These are phyloP conservation scores for Dimocarpus longan DNA, from an alignment of 345 rosid genomes.

Conservation along the genomic window DNA sequence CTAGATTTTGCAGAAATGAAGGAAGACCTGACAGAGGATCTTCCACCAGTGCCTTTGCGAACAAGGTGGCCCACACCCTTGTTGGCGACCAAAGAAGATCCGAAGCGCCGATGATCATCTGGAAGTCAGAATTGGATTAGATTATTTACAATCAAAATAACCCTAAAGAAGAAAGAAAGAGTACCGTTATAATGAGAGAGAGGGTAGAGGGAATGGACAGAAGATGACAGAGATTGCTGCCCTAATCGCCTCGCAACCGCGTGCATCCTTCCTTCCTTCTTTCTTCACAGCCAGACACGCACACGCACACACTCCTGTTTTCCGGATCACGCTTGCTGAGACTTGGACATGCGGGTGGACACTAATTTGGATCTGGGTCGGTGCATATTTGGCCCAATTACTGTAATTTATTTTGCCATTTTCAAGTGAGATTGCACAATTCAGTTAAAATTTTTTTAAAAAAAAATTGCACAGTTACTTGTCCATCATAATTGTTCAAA, in stretches of 20 bases:
- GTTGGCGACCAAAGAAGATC: constrained; percentile 61
- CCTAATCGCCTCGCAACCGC: constrained; percentile 65
- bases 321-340: not conserved
- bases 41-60: constrained; percentile 98
- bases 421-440: no score
- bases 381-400: not conserved
- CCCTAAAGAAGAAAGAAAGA: constrained; percentile 3
- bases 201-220: constrained; percentile 56
- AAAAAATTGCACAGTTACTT: no score
- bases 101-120: constrained; percentile 63
- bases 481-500: no score
- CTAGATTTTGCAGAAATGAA: not conserved
- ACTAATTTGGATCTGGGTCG: constrained; percentile 5
- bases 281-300: not conserved
- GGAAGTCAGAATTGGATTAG: constrained; percentile 4
- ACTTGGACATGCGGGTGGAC: not conserved
- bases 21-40: constrained; percentile 91
- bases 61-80: constrained; percentile 80
- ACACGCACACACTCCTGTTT: not conserved
- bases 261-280: constrained; percentile 55
- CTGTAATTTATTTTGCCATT: no score
- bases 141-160: not conserved
- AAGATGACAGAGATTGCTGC: constrained; percentile 48
- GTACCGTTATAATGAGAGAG: constrained; percentile 54
- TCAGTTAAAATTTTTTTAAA: no score